Conservation (phyloP, 768 basidiomycete genomes). For the Boletus reticulatus region DNA sequence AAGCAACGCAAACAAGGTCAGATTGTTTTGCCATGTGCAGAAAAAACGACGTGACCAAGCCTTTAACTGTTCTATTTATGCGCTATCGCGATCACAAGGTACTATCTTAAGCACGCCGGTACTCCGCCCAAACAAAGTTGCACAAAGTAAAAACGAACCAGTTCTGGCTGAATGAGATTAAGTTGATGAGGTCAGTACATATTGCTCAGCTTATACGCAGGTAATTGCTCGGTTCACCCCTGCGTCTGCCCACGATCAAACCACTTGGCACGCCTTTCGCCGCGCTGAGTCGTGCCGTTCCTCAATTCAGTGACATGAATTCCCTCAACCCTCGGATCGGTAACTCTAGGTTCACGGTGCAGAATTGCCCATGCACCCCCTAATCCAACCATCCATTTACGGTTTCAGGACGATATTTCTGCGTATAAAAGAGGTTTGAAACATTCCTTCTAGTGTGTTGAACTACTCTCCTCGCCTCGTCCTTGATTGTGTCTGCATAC, state of each 20-base stretch:
- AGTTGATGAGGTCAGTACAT: slow-evolving; percentile 8
- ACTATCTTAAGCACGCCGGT: background rate
- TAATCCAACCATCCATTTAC: slow-evolving; percentile 2
- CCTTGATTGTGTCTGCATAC: background rate
- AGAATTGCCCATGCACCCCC: background rate
- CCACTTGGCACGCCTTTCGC: background rate
- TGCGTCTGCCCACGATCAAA: background rate
- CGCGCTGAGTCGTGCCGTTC: background rate
- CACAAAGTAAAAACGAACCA: background rate
- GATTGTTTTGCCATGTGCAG: background rate
- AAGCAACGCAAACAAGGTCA: background rate
- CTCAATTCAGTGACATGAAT: background rate
- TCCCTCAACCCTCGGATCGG: slow-evolving; percentile 2
- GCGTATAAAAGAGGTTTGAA: slow-evolving; percentile 23
- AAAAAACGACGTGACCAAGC: background rate
- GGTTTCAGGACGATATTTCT: background rate
- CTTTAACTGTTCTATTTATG: background rate
- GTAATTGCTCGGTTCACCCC: background rate
- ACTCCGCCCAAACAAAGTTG: background rate
- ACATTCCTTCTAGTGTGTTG: background rate
- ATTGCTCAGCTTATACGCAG: slow-evolving; percentile 9
- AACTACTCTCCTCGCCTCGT: background rate
- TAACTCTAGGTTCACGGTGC: background rate
- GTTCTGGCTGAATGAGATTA: slow-evolving; percentile 2
- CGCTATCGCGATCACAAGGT: background rate